A percentile compares a stretch with the other conserved stretches of the same genome.
Conservation (phyloP, 805 yeast species). For the Wickerhamomyces chaumierensis region DNA sequence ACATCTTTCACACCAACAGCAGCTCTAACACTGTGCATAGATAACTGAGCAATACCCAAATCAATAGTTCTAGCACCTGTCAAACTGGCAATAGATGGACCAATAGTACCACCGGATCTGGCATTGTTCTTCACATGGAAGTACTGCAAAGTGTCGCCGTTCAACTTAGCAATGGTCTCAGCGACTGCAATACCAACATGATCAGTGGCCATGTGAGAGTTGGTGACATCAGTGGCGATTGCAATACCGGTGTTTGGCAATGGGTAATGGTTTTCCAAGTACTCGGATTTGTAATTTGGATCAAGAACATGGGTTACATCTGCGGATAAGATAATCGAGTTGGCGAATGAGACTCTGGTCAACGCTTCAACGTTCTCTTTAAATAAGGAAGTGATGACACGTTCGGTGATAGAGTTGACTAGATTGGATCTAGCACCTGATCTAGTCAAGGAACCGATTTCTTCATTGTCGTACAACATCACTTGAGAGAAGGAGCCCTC, state of each 20-base stretch:
- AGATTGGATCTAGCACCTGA: constrained; percentile 78
- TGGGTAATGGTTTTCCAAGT: constrained; percentile 72
- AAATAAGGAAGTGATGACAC: constrained; percentile 29
- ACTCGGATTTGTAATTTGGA: constrained; percentile 62
- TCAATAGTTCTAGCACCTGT: constrained; percentile 73
- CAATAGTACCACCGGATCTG: constrained; percentile 84
- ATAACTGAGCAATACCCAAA: constrained; percentile 70
- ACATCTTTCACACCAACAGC: constrained; percentile 70
- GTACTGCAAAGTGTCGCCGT: constrained; percentile 60
- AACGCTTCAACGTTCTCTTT: constrained; percentile 12
- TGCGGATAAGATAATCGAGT: constrained; percentile 70
- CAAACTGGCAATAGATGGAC: constrained; percentile 52
- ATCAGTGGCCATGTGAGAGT: constrained; percentile 80
- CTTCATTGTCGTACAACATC: constrained; percentile 70
- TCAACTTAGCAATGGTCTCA: constrained; percentile 55
- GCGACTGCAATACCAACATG: constrained; percentile 58
- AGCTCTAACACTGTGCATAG: constrained; percentile 84
- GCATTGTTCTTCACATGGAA: constrained; percentile 82
- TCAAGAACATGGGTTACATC: constrained; percentile 77
- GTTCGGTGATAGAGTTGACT: constrained; percentile 49
- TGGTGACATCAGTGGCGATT: constrained; percentile 54
- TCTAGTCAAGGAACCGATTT: constrained; percentile 69
- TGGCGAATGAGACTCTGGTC: constrained; percentile 44
- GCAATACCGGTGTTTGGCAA: constrained; percentile 69
- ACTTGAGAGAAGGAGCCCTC: constrained; percentile 41